Conservation (phyloP, 73 alveolate genomes). For the Durusdinium trenchii region DNA sequence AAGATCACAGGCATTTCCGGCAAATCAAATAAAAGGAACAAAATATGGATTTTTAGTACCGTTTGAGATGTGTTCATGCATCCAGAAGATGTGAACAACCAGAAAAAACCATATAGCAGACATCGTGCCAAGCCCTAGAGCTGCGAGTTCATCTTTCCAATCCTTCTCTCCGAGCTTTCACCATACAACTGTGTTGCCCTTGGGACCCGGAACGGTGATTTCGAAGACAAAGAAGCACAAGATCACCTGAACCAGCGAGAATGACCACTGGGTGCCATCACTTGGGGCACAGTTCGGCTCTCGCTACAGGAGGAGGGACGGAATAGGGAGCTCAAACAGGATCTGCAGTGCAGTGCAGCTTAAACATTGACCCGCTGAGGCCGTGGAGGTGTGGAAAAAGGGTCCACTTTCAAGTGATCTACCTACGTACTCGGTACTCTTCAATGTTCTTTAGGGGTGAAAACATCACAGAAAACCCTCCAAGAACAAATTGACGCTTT, state of each 20-base stretch:
- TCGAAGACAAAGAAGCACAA: constrained; percentile 84
- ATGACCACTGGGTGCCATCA: background rate
- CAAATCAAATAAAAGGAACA: no score
- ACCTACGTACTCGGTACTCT: background rate
- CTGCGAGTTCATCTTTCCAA: no score
- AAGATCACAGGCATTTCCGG: no score
- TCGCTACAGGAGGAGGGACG: background rate
- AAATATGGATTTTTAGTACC: background rate
- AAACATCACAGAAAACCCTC: no score
- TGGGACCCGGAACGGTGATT: constrained; percentile 4
- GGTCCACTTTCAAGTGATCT: background rate
- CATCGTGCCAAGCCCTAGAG: background rate
- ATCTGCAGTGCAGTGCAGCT: background rate
- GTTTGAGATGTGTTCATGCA: background rate
- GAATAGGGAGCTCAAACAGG: background rate
- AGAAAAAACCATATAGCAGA: background rate
- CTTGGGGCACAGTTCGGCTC: background rate
- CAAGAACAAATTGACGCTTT: no score
- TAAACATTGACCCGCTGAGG: background rate
- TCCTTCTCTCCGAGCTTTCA: background rate
- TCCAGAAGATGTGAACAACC: background rate
- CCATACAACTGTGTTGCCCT: background rate
- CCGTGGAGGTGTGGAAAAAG: background rate
- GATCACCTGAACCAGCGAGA: constrained; percentile 27
- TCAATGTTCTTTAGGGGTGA: no score